Evolutionary conservation across 805 yeast genomes (phyloP), one percentile per base, ranked within the genome.

Genomic region (Wickerhamiella nectarea): DNA sequence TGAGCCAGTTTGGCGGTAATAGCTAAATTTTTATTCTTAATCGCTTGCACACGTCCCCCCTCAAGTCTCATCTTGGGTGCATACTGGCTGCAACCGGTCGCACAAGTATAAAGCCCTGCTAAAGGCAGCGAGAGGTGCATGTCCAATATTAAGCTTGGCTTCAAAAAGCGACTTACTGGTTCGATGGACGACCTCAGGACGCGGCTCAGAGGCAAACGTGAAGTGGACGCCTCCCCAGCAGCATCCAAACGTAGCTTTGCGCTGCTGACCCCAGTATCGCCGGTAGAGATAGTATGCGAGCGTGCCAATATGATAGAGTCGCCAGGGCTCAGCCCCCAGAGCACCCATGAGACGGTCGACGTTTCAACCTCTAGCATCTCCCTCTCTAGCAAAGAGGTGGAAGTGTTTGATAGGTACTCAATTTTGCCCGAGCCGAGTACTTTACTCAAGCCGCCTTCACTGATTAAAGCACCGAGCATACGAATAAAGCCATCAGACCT

Each of bases 1-100:
- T 67, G 68, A 64, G 41, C 28, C 38, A 33, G 18, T 43, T 43
- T 24, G 46, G 46, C n/a, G 41, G 40, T 26, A 14, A 25, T 15
- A 18, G 34, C n/a, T 40, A 4, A 35, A 7, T 18, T 5, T 20
- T 5, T 33, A 9, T 21, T 5, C 24, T 21, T n/a, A n/a, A n/a
- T n/a, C n/a, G n/a, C n/a, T n/a, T n/a, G n/a, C n/a, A n/a, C n/a
- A n/a, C n/a, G n/a, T n/a, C n/a, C n/a, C n/a, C n/a, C n/a, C n/a
- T n/a, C n/a, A n/a, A n/a, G n/a, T n/a, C n/a, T n/a, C n/a, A n/a
- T n/a, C n/a, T n/a, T n/a, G n/a, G n/a, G n/a, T n/a, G n/a, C n/a
- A n/a, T n/a, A n/a, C n/a, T n/a, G n/a, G n/a, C n/a, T n/a, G 24
- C 24, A 21, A 8, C 24, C 24, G 24, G 24, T 21, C 24, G 24